Evolutionary conservation across 306 rosid genomes (phyloP), one percentile per base, ranked within the genome.

Genomic region (Elaeagnus macrophylla): DNA sequence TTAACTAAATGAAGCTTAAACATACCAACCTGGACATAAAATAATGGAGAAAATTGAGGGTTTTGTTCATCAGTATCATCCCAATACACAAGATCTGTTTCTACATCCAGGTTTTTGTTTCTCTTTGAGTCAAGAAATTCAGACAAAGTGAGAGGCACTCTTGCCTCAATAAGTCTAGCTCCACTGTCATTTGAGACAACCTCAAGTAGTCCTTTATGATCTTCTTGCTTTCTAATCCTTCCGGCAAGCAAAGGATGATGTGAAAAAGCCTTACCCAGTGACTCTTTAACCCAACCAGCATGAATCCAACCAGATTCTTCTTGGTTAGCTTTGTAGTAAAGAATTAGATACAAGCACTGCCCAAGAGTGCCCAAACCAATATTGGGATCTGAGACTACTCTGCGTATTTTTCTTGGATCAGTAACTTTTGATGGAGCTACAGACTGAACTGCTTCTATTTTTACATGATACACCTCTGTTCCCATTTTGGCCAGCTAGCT

Each of bases 21-120:
- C n/a, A n/a, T n/a, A n/a, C n/a, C n/a, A 75, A 61, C 88, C 85
- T 80, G 93, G 65, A 80, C 65, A 61, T 72, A 83, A 64, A 75
- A 66, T 25, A 83, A 72, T 7, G 93, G 93, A 48, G 72, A 83
- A 54, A 67, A 83, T 3, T 57, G 62, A 44, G 81, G 88, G 65
- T 6, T 49, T 1, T 69, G 55, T 0, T 57, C 61, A 39, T 81
- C 88, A 44, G 81, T 62, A 38, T 64, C 72, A 38, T 76, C 74
- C 94, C 88, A 84, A 49, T 63, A 84, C 17, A 81, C 88, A 55
- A 84, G 94, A 9, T 81, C 52, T 18, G 71, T 51, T 25, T 81
- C 79, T 17, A 64, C 74, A 57, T 55, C 57, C n/a, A n/a, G n/a
- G n/a, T n/a, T n/a, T 13, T 68, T 52, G 12, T 14, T 68, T 8